These are phyloP conservation scores for Monosporozyma yasuniensis DNA, from an alignment of 805 yeast species.

Conservation along the genomic window DNA sequence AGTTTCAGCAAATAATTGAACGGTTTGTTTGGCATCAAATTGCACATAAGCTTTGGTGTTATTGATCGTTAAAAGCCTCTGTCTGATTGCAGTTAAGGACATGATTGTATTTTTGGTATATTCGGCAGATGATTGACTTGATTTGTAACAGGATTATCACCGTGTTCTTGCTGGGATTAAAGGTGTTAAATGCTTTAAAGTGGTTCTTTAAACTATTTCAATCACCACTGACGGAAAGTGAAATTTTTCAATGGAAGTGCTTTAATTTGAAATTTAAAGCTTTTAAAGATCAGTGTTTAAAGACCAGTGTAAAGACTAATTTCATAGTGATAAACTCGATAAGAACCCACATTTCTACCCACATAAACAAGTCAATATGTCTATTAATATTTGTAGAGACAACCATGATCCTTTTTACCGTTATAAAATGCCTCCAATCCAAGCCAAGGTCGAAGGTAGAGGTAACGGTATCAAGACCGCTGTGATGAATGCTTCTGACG, in stretches of 20 bases:
- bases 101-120: not conserved
- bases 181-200: not conserved
- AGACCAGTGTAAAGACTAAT: not conserved
- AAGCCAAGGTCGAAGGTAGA: slow-evolving; percentile 95
- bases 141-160: not conserved
- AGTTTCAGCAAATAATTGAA: slow-evolving; percentile 34
- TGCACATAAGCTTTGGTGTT: slow-evolving; percentile 42
- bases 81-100: slow-evolving; percentile 20
- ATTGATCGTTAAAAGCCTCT: slow-evolving; percentile 43
- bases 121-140: not conserved
- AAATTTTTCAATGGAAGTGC: not conserved
- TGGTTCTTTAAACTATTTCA: not conserved
- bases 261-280: not conserved
- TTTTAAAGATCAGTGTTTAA: not conserved
- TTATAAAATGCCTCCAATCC: slow-evolving; percentile 97
- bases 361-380: slow-evolving; percentile 39
- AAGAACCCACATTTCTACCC: not conserved
- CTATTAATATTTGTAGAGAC: slow-evolving; percentile 92
- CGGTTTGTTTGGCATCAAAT: slow-evolving; percentile 38
- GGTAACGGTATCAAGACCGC: slow-evolving; percentile 99
- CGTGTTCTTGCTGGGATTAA: not conserved
- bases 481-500: slow-evolving; percentile 80
- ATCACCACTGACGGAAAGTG: not conserved
- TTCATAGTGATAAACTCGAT: not conserved
- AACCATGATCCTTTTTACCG: slow-evolving; percentile 98